Base-by-base conservation (phyloP, 768 basidiomycete species). In the Pholiota conissans region DNA sequence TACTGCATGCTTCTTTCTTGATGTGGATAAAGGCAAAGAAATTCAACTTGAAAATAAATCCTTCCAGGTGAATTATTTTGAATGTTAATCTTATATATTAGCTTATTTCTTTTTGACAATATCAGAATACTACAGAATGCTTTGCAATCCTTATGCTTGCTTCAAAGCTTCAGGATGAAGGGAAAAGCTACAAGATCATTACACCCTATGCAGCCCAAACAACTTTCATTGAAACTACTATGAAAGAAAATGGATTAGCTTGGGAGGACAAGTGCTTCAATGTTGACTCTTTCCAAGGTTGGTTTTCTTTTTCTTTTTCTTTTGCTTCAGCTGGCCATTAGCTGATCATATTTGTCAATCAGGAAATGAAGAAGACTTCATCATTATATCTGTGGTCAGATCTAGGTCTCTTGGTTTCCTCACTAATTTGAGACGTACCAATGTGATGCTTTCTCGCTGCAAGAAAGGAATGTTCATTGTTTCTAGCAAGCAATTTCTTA, bases 401-500 rank as follows among this genome's bases (percentile, higher is more conserved):
- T 73, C 76, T 50, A 73, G 71, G 20, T 75, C 71, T 0, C 74
- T 88, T 47, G 92, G 91, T 4, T 94, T 94, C 61, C 74, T 94
- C 30, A 66, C 70, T 13, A 85, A 85, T 63, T 61, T 78, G 9
- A 79, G 87, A 27, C 79, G 92, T 16, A 87, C 89, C 52, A 93
- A 94, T 85, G 91, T 94, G 57, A 92, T 94, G 90, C 84, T 93
- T 7, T 87, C 85, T 47, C 83, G 92, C 34, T 91, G 87, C 78
- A 87, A 88, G 68, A 77, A 73, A 49, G 87, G 85, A 28, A 93
- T 93, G 90, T 84, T 85, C 57, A 87, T 94, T 62, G 75, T 87
- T 51, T 78, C 86, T 20, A 89, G 77, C 63, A 74, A 75, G 61
- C 73, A 73, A 16, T 93, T 93, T 65, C 73, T 93, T 37, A 61